Evolutionary conservation across 164 flowering plant species (phyloP).

Genomic region (Saururus chinensis): DNA sequence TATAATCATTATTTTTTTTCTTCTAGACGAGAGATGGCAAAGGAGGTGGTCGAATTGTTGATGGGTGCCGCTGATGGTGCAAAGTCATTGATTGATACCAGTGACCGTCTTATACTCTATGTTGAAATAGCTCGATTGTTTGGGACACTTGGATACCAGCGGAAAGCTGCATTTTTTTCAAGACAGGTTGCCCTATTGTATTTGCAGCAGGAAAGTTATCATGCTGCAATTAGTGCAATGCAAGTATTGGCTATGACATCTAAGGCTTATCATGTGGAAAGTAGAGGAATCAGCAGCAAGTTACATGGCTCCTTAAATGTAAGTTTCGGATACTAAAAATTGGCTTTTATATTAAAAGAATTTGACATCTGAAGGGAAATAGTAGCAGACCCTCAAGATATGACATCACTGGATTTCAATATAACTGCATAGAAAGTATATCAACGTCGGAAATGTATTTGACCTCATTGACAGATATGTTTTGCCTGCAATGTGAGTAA

Average conservation of each 20-base stretch:
- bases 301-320: constrained; percentile 32
- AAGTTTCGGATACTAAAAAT: constrained; percentile 18
- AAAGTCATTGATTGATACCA: constrained; percentile 91
- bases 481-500: no score
- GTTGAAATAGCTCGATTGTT: constrained; percentile 94
- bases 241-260: constrained; percentile 97
- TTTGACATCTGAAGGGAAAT: background rate
- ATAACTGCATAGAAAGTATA: no score
- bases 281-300: constrained; percentile 57
- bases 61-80: constrained; percentile 98
- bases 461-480: no score
- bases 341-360: background rate
- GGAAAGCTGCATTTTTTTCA: constrained; percentile 98
- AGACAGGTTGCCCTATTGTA: constrained; percentile 97
- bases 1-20: background rate
- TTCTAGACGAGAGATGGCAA: constrained; percentile 67
- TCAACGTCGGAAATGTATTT: no score
- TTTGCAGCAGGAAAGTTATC: constrained; percentile 78
- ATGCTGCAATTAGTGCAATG: constrained; percentile 94
- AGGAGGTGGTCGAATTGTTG: constrained; percentile 84
- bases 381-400: background rate
- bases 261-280: constrained; percentile 89
- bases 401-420: background rate
- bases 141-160: constrained; percentile 83
- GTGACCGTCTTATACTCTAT: constrained; percentile 75